Conservation (phyloP, 352 stramenopile species). For the Pythium biforme region DNA sequence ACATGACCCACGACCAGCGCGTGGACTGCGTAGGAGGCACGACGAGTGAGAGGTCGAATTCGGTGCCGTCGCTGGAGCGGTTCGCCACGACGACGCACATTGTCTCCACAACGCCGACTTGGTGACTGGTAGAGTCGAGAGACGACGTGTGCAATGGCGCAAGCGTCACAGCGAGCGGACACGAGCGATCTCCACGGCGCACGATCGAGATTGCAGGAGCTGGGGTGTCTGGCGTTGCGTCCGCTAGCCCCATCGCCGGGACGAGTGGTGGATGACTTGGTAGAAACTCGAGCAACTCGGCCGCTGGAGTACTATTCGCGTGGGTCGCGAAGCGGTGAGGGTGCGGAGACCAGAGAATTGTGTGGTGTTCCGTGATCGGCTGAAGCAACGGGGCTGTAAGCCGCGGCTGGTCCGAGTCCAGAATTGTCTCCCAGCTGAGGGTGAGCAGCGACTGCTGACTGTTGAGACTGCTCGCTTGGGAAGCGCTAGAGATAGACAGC, state of each 20-base stretch:
- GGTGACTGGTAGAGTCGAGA: not conserved
- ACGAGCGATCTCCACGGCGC: constrained; percentile 32
- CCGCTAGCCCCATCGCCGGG: not conserved
- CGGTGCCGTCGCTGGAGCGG: constrained; percentile 32
- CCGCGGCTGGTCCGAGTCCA: constrained; percentile 4
- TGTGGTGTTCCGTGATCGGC: constrained; percentile 62
- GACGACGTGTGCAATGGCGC: constrained; percentile 24
- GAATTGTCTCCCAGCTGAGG: constrained; percentile 51
- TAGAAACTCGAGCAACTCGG: constrained; percentile 9
- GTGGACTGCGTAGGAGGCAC: constrained; percentile 23
- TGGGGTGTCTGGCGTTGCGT: not conserved
- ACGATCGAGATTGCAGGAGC: constrained; percentile 6
- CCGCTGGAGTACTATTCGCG: not conserved
- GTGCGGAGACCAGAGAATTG: constrained; percentile 60
- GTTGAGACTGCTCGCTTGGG: not conserved
- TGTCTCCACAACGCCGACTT: constrained; percentile 30
- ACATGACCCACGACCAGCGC: constrained; percentile 38
- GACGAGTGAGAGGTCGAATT: constrained; percentile 70
- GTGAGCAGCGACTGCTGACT: constrained; percentile 58
- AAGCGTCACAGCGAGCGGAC: constrained; percentile 44
- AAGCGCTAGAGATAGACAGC: not conserved
- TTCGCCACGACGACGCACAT: constrained; percentile 59
- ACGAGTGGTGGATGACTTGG: constrained; percentile 12
- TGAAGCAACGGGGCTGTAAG: constrained; percentile 22
- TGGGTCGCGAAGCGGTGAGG: constrained; percentile 1